phyloP scores from a whole-genome alignment of 305 asterid genomes.

The Fraxinus dipetala region DNA sequence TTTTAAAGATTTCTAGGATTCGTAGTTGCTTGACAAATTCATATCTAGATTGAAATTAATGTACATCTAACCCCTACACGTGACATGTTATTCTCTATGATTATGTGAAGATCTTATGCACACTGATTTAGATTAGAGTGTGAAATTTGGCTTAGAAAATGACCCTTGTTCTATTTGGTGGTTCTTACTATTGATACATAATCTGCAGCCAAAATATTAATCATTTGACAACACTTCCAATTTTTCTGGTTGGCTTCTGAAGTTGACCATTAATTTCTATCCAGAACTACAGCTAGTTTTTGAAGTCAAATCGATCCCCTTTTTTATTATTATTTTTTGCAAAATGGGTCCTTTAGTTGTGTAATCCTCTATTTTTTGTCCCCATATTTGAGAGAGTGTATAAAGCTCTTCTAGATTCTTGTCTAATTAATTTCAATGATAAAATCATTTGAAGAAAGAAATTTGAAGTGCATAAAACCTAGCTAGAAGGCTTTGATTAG shows the following conservation, averaged over 20 bases:
- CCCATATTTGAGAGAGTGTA: conserved; percentile 13
- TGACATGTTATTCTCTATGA: not conserved
- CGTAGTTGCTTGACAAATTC: not conserved
- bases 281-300: not conserved
- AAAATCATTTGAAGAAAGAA: conserved; percentile 8
- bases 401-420: conserved; percentile 4
- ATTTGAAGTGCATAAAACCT: conserved; percentile 1
- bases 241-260: conserved; percentile 18
- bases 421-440: conserved; percentile 14
- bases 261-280: conserved; percentile 8
- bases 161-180: not conserved
- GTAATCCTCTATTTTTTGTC: conserved; percentile 16
- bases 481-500: not conserved
- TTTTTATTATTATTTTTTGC: not conserved
- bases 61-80: not conserved
- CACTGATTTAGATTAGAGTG: not conserved
- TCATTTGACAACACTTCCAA: not conserved
- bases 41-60: not conserved
- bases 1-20: not conserved
- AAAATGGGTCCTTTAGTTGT: not conserved
- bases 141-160: not conserved
- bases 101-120: not conserved
- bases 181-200: not conserved
- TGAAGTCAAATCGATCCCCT: not conserved
- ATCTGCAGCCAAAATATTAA: not conserved